These are phyloP conservation scores for Saccharata proteae DNA, from an alignment of 2,329 filamentous ascomycete genomes.

Conservation along the genomic window DNA sequence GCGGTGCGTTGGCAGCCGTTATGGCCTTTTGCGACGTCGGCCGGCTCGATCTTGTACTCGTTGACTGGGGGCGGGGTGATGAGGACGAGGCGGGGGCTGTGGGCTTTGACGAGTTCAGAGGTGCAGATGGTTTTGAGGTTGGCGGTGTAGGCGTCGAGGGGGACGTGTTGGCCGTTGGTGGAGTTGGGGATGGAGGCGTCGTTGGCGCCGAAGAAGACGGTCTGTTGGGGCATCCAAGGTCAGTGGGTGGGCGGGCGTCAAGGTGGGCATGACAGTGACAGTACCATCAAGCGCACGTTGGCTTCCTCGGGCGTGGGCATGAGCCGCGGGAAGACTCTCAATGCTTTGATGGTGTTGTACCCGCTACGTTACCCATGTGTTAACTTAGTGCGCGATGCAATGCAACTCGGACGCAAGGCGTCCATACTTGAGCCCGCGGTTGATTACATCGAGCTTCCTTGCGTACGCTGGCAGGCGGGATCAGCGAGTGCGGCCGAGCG, in stretches of 20 bases:
- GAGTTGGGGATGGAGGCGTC: slow-evolving; percentile 61
- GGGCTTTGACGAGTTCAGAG: slow-evolving; percentile 56
- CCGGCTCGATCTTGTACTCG: slow-evolving; percentile 53
- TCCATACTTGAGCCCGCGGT: slow-evolving; percentile 60
- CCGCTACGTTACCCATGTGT: slow-evolving; percentile 41
- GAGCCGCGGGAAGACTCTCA: slow-evolving; percentile 56
- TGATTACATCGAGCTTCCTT: slow-evolving; percentile 72
- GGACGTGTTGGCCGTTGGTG: slow-evolving; percentile 60
- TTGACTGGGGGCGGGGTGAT: slow-evolving; percentile 76
- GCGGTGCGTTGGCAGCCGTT: slow-evolving; percentile 39
- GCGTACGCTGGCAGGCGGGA: slow-evolving; percentile 50
- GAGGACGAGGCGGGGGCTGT: slow-evolving; percentile 62
- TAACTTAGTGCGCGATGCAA: background rate
- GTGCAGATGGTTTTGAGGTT: slow-evolving; percentile 62
- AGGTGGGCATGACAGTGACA: slow-evolving; percentile 1
- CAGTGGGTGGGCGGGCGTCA: background rate
- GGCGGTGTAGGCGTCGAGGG: slow-evolving; percentile 59
- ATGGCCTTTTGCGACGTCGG: slow-evolving; percentile 27
- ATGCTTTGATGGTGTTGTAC: slow-evolving; percentile 67
- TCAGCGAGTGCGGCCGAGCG: too few species aligned
- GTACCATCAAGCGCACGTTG: slow-evolving; percentile 55
- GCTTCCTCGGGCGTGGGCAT: slow-evolving; percentile 54
- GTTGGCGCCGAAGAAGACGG: slow-evolving; percentile 80
- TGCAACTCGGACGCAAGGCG: background rate
- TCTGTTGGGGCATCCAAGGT: slow-evolving; percentile 32